These are phyloP conservation scores for Polytrichum formosum DNA, from an alignment of 225 moss, liverwort and hornwort species.

Conservation along the genomic window DNA sequence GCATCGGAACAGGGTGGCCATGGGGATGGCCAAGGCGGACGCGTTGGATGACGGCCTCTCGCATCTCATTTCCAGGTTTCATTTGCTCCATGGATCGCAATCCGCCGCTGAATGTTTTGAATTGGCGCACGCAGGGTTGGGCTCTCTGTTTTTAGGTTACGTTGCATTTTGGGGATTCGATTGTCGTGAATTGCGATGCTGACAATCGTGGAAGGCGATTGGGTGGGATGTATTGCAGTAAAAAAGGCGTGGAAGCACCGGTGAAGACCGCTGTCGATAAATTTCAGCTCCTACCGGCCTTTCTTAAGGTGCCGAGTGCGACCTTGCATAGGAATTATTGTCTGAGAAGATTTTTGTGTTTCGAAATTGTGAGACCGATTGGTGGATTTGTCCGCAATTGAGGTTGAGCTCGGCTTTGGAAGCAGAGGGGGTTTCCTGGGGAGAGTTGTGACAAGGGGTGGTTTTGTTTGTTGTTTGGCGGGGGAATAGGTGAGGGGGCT, in stretches of 20 bases:
- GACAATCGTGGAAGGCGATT: background rate
- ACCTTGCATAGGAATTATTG: background rate
- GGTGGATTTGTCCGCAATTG: background rate
- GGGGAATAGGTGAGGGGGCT: slow-evolving; percentile 74
- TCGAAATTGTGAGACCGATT: background rate
- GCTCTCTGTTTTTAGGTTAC: slow-evolving; percentile 11
- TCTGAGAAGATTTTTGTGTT: background rate
- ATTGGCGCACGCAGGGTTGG: background rate
- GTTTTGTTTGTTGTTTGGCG: background rate
- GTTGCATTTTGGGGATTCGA: background rate
- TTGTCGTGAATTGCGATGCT: background rate
- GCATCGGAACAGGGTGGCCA: background rate
- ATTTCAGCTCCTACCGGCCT: slow-evolving; percentile 94
- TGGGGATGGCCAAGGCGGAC: slow-evolving; percentile 36
- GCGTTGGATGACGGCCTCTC: slow-evolving; percentile 22
- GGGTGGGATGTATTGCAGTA: slow-evolving; percentile 16
- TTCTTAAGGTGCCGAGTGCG: slow-evolving; percentile 67
- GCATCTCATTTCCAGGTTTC: slow-evolving; percentile 25
- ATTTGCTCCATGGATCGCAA: background rate
- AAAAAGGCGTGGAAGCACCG: slow-evolving; percentile 59
- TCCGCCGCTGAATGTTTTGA: slow-evolving; percentile 2
- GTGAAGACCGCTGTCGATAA: slow-evolving; percentile 78
- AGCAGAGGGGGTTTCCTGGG: background rate
- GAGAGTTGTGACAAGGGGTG: background rate
- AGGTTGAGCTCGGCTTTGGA: background rate